phyloP scores from a whole-genome alignment of 148 eudicot species.

The Drosera capensis region DNA sequence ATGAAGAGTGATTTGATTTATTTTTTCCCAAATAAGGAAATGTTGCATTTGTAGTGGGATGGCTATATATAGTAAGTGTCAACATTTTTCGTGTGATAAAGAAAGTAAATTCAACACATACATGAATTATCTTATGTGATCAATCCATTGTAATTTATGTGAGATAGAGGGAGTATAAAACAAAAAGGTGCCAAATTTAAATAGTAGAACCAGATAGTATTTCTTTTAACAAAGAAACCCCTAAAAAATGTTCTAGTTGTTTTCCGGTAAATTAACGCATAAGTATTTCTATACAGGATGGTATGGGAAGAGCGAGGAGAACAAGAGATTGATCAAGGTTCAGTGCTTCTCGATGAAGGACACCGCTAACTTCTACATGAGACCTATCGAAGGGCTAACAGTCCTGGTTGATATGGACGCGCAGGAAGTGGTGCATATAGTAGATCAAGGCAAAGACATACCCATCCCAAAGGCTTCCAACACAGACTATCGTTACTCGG shows the following conservation, averaged over 20 bases:
- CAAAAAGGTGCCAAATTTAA: no score
- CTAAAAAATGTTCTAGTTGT: neutral
- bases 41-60: no score
- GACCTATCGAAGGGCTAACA: slow-evolving; percentile 89
- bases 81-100: no score
- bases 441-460: slow-evolving; percentile 46
- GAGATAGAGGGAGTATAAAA: no score
- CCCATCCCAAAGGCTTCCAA: slow-evolving; percentile 68
- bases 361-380: slow-evolving; percentile 92
- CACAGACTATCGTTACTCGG: slow-evolving; percentile 71
- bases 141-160: no score
- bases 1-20: no score
- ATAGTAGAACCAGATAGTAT: neutral
- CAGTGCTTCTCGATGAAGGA: slow-evolving; percentile 65
- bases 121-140: no score
- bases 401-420: slow-evolving; percentile 76
- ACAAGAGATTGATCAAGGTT: slow-evolving; percentile 58
- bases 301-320: slow-evolving; percentile 68
- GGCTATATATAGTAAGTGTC: no score
- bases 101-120: no score
- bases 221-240: neutral
- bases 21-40: no score
- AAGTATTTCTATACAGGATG: slow-evolving; percentile 32
- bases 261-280: no score
- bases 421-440: slow-evolving; percentile 40